Base-by-base conservation (phyloP, 78 protist genomes). In the Planoprotostelium fungivorum region DNA sequence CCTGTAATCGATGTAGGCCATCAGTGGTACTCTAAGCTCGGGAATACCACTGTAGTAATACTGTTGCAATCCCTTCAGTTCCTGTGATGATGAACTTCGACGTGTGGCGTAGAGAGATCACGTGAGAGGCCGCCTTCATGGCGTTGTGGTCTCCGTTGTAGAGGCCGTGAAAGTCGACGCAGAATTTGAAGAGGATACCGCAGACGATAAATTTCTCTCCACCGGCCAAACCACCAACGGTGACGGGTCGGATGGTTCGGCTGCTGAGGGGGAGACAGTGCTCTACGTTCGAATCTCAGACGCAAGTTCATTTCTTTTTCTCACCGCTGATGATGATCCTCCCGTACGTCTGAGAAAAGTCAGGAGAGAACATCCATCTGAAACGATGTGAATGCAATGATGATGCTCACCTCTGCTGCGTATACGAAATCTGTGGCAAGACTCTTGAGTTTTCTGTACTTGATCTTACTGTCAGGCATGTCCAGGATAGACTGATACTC, bases 141-240 rank as follows among this genome's bases (percentile, higher is more conserved):
- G 96, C 96, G 85, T 89, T 90, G 63, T 94, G 94, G 51, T 94
- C 96, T 1, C 63, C 85, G 1, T 93, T 92, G 85, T 94, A 92
- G 23, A 92, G 63, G 31, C 96, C 96, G 86, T 87, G 88, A 0
- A 90, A 87, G 37, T 94, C 96, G 28, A 92, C 92, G 23, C 94
- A 93, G 63, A 94, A 94, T 36, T 94, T 94, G 37, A 94, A 94
- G n/a, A 94, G 85, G 35, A 94, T 94, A 25, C 93, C 93, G 73
- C 85, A 91, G 35, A 92, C 94, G 63, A 94, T 91, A 25, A 91
- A 94, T 29, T 94, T 94, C 63, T 94, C 93, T 38, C 96, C 96
- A 85, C 94, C 96, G 0, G 96, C 96, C 63, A 94, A 87, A 38
- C 96, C 96, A 36, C 96, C 96, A 10, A 94, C 91, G 86, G 88